Percentiles rank a stretch among this genome's conserved stretches.
phyloP scores from a whole-genome alignment of 805 yeast genomes.

The Nakazawaea holstii region DNA sequence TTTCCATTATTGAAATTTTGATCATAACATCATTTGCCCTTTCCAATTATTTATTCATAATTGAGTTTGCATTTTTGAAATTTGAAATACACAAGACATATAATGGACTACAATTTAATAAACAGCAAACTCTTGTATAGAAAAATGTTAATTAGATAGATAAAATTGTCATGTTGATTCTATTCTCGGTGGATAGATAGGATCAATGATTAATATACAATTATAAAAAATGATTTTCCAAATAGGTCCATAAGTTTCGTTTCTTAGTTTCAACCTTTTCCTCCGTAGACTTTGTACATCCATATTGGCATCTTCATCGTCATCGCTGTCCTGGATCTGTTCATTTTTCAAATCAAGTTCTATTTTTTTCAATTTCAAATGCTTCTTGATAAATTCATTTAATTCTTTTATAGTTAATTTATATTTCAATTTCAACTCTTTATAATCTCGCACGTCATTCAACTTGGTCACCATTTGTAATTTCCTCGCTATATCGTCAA shows the following conservation, averaged over 20 bases:
- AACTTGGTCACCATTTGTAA: constrained; percentile 45
- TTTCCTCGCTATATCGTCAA: constrained; percentile 38
- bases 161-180: too few relatives aligned
- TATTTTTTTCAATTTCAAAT: constrained; percentile 32
- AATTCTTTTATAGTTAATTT: constrained; percentile 46
- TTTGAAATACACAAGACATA: not conserved
- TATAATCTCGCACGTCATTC: constrained; percentile 37
- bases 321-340: constrained; percentile 10
- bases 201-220: constrained; percentile 36
- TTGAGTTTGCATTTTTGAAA: not conserved
- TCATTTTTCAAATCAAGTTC: constrained; percentile 23
- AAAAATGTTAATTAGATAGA: too few relatives aligned
- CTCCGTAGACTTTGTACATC: constrained; percentile 22
- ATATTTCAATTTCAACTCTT: constrained; percentile 49
- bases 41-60: not conserved
- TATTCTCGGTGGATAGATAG: constrained; percentile 23
- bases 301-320: constrained; percentile 23
- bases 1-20: not conserved
- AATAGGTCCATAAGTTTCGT: constrained; percentile 28
- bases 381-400: constrained; percentile 29
- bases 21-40: not conserved
- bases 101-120: not conserved
- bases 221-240: constrained; percentile 31
- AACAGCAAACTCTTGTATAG: constrained; percentile 11
- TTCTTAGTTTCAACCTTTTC: constrained; percentile 22